Base-by-base conservation (phyloP, 2,329 filamentous ascomycete genomes). In the Talaromyces sp. region DNA sequence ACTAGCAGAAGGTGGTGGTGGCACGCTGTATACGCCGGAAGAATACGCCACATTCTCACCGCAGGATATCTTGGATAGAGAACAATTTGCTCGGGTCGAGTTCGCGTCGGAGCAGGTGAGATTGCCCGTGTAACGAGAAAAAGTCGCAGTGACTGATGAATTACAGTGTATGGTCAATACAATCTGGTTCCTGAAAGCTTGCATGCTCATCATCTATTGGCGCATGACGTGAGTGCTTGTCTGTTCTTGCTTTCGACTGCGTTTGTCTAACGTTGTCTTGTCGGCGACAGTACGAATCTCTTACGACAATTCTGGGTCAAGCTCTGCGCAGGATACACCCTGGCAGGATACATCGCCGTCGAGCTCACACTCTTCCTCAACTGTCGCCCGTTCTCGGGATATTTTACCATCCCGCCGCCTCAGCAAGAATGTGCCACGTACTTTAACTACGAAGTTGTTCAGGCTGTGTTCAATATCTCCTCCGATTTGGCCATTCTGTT, bases 171-270 rank as follows among this genome's bases (percentile, higher is more conserved):
- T 66, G 64, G 45, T 60, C 54, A 66, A 66, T 43, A 62, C 61
- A 10, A 57, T 66, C 11, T 66, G 61, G 60, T 63, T 61, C n/a
- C 45, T 65, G 39, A 86, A 85, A 68, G 75, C 79, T 27, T 84
- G 82, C 69, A 77, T 85, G 69, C 71, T 85, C 67, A 77, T 82
- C 31, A 79, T 85, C 68, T 84, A 83, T 67, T 76, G 76, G 67
- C 75, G 81, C 13, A 76, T 84, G 70, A 83, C 81, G 64, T 66
- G 57, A 60, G 64, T 63, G 45, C 24, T 22, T n/a, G 7, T 37
- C 22, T 10, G 8, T 33, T 19, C 24, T 43, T 31, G 37, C 3
- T 59, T n/a, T 13, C 31, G 24, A 45, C 77, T 72, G 24, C 43
- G 11, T 39, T 10, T 33, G n/a, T 24, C 66, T 57, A 14, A 50